A percentile compares a stretch with the other conserved stretches of the same genome.
Evolutionary conservation across 192 early-diverging fungal species (phyloP).

Genomic region (Umbelopsis vinacea): DNA sequence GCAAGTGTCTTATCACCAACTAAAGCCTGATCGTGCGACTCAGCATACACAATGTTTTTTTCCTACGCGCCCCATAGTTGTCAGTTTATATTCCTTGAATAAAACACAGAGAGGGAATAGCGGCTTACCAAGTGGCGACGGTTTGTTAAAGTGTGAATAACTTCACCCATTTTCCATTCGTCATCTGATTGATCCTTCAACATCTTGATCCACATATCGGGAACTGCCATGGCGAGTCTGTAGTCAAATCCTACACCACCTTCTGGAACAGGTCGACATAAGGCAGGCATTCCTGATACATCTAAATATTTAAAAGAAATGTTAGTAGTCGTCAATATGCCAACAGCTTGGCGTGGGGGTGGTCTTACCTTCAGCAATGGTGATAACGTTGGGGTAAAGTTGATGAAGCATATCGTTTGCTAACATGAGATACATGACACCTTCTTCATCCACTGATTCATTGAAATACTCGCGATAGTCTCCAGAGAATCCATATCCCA

Average conservation of each 20-base stretch:
- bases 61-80: slow-evolving; percentile 59
- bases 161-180: slow-evolving; percentile 89
- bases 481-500: slow-evolving; percentile 91
- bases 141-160: slow-evolving; percentile 89
- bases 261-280: slow-evolving; percentile 83
- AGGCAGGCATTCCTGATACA: slow-evolving; percentile 98
- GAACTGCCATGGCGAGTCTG: slow-evolving; percentile 93
- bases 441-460: slow-evolving; percentile 80
- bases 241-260: slow-evolving; percentile 98
- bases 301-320: slow-evolving; percentile 52
- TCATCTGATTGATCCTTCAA: slow-evolving; percentile 91
- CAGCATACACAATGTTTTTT: slow-evolving; percentile 93
- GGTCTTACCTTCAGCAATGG: slow-evolving; percentile 85
- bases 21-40: slow-evolving; percentile 97
- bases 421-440: slow-evolving; percentile 89
- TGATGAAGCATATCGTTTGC: slow-evolving; percentile 86
- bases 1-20: slow-evolving; percentile 98
- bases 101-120: background rate
- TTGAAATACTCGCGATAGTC: slow-evolving; percentile 95
- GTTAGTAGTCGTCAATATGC: no score
- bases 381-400: slow-evolving; percentile 80
- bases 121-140: slow-evolving; percentile 74
- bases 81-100: no score
- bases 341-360: no score
- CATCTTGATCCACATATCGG: slow-evolving; percentile 99